Conservation (phyloP, 352 stramenopile species). For the Phytopythium cucurbitacearum region DNA sequence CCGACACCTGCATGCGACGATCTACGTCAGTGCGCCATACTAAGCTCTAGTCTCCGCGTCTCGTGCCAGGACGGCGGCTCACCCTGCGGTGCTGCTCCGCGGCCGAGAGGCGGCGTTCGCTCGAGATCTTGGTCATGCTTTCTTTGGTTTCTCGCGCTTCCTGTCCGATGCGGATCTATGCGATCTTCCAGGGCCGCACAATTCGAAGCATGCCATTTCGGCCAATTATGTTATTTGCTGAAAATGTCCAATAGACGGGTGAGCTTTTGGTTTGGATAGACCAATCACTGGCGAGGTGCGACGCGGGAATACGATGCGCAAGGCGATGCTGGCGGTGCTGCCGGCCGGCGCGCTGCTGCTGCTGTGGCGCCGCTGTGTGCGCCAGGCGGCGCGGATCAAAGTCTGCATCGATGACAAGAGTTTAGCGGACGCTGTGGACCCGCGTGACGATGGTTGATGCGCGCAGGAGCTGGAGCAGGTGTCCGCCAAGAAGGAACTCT, state of each 20-base stretch:
- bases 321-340: conserved; percentile 13
- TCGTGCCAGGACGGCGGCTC: not conserved
- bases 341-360: conserved; percentile 25
- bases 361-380: conserved; percentile 16
- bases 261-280: not conserved
- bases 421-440: no score
- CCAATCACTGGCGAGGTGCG: not conserved
- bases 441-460: not conserved
- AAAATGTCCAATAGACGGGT: not conserved
- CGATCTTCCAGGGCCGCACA: not conserved
- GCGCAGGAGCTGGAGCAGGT: conserved; percentile 30
- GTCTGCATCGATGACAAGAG: not conserved
- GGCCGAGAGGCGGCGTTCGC: conserved; percentile 34
- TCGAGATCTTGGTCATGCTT: conserved; percentile 33
- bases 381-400: conserved; percentile 11
- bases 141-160: not conserved
- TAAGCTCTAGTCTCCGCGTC: not conserved
- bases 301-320: not conserved
- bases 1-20: conserved; percentile 19
- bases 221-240: conserved; percentile 7
- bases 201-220: not conserved
- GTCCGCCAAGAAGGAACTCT: conserved; percentile 41
- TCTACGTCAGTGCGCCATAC: not conserved
- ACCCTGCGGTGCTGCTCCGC: conserved; percentile 59
- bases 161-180: not conserved